These are phyloP conservation scores for Thelonectria blattea DNA, from an alignment of 2,329 filamentous ascomycete species.

Conservation along the genomic window DNA sequence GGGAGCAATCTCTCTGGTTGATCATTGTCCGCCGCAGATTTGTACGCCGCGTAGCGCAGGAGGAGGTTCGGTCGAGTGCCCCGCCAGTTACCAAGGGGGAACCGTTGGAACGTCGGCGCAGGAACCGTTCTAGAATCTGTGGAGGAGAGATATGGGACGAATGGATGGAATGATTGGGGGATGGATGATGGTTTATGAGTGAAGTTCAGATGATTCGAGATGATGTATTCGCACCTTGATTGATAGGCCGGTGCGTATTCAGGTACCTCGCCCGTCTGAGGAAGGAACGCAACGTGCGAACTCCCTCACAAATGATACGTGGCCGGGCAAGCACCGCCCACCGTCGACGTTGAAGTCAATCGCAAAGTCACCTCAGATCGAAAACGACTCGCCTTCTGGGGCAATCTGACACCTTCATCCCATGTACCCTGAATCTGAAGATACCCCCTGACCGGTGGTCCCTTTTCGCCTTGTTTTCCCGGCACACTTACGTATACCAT, in stretches of 20 bases:
- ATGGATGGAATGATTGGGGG: background rate
- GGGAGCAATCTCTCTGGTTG: background rate
- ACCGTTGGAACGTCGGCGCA: background rate
- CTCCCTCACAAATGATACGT: background rate
- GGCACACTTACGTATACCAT: slow-evolving; percentile 4
- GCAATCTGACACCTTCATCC: background rate
- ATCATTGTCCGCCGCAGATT: background rate
- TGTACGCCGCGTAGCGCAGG: background rate
- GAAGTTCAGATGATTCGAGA: no score
- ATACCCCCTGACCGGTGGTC: slow-evolving; percentile 9
- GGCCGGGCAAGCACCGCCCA: background rate
- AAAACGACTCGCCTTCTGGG: background rate
- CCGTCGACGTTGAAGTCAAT: background rate
- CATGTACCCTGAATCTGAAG: slow-evolving; percentile 15
- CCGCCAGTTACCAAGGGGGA: slow-evolving; percentile 10
- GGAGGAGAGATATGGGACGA: background rate
- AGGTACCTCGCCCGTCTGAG: background rate
- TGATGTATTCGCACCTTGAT: no score
- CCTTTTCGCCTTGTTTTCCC: background rate
- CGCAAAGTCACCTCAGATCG: slow-evolving; percentile 8
- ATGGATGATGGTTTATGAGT: no score
- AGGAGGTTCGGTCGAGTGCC: slow-evolving; percentile 25
- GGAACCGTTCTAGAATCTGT: background rate
- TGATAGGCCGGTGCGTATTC: no score
- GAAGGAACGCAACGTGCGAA: slow-evolving; percentile 5